These are phyloP conservation scores for Aspergillus novoparasiticus DNA, from an alignment of 2,329 filamentous ascomycete species.

Conservation along the genomic window DNA sequence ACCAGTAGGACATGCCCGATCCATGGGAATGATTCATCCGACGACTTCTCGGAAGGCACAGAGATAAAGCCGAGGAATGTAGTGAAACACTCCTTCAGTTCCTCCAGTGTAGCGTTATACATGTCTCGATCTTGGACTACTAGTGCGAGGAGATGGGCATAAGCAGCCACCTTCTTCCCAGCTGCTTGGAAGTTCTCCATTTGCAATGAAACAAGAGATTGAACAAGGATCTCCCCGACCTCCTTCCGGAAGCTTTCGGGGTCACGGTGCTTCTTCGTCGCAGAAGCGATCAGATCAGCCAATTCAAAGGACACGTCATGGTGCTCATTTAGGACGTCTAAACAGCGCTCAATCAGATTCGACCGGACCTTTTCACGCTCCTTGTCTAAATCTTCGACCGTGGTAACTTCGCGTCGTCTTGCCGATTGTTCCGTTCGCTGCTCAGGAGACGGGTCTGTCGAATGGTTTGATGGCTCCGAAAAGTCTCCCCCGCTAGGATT, in stretches of 20 bases:
- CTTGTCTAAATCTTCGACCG: conserved; percentile 77
- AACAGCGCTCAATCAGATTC: conserved; percentile 82
- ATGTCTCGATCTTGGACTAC: conserved; percentile 82
- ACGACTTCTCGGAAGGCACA: conserved; percentile 62
- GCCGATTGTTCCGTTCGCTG: conserved; percentile 27
- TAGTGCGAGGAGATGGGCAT: conserved; percentile 86
- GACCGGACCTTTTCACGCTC: conserved; percentile 72
- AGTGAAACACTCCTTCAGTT: conserved; percentile 74
- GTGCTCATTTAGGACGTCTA: conserved; percentile 87
- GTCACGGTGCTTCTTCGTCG: conserved; percentile 64
- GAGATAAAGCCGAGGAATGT: conserved; percentile 80
- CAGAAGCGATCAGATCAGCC: conserved; percentile 78
- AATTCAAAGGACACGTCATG: conserved; percentile 88
- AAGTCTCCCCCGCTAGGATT: conserved; percentile 15
- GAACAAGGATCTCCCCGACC: conserved; percentile 79
- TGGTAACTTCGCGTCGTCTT: conserved; percentile 43
- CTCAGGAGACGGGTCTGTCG: conserved; percentile 22
- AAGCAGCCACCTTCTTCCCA: conserved; percentile 78
- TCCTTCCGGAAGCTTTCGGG: conserved; percentile 65
- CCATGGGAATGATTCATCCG: conserved; percentile 86
- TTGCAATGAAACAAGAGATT: conserved; percentile 73
- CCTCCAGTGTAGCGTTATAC: conserved; percentile 73
- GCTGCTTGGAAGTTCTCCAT: conserved; percentile 57
- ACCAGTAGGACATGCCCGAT: conserved; percentile 88
- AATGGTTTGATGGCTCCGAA: conserved; percentile 26